Evolutionary conservation across 306 rosid genomes (phyloP).

Genomic region (Cucumis melo): DNA sequence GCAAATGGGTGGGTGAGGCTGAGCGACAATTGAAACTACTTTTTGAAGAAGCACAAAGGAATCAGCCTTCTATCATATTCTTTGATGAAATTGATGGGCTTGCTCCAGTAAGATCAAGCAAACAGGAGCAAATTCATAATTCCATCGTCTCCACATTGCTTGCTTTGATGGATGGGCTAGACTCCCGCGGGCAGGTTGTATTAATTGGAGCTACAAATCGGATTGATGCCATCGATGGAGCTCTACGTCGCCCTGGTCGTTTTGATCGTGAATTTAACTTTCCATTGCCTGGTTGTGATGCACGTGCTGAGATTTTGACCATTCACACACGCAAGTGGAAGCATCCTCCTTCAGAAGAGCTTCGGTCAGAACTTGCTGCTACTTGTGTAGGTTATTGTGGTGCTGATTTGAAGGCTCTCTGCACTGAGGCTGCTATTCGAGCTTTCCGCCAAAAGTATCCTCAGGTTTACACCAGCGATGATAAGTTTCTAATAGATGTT

Average conservation of each 20-base stretch:
- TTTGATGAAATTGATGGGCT: slow-evolving; percentile 99
- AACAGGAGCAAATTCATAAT: slow-evolving; percentile 97
- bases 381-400: slow-evolving; percentile 98
- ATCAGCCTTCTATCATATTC: slow-evolving; percentile 93
- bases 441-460: slow-evolving; percentile 96
- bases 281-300: slow-evolving; percentile 89
- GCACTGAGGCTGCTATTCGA: slow-evolving; percentile 98
- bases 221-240: slow-evolving; percentile 97
- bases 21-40: slow-evolving; percentile 94
- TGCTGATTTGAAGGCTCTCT: slow-evolving; percentile 94
- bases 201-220: slow-evolving; percentile 98
- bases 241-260: slow-evolving; percentile 96
- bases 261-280: slow-evolving; percentile 96
- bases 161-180: slow-evolving; percentile 99
- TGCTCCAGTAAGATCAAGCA: slow-evolving; percentile 98
- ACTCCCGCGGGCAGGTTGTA: slow-evolving; percentile 98
- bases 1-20: slow-evolving; percentile 99
- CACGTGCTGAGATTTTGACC: slow-evolving; percentile 87
- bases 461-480: slow-evolving; percentile 91
- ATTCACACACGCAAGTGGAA: slow-evolving; percentile 97
- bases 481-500: slow-evolving; percentile 86
- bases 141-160: slow-evolving; percentile 97
- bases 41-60: slow-evolving; percentile 98
- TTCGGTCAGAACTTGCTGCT: slow-evolving; percentile 80
- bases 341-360: slow-evolving; percentile 73